Percentiles rank a stretch among this genome's conserved stretches.
These are phyloP conservation scores for Lactifluus echinatus DNA, from an alignment of 768 basidiomycete species.

Conservation along the genomic window DNA sequence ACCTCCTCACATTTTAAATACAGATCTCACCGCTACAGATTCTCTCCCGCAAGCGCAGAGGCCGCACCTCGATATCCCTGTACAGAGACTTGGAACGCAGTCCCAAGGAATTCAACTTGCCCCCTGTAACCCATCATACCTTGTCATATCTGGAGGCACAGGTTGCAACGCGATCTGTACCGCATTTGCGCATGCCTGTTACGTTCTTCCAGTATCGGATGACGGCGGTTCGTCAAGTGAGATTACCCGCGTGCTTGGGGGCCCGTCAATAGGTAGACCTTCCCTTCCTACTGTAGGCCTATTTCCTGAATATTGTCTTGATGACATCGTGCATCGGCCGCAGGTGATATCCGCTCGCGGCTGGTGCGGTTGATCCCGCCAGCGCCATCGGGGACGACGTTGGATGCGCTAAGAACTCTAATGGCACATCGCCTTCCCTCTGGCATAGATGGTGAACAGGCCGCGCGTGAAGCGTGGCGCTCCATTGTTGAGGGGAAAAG, in stretches of 20 bases:
- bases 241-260: constrained; percentile 85
- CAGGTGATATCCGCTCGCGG: constrained; percentile 84
- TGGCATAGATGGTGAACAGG: constrained; percentile 48
- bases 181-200: constrained; percentile 70
- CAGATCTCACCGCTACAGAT: background rate
- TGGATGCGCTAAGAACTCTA: constrained; percentile 66
- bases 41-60: background rate
- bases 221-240: constrained; percentile 94
- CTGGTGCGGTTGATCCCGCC: constrained; percentile 80
- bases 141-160: constrained; percentile 89
- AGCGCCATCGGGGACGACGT: constrained; percentile 46
- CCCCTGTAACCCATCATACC: constrained; percentile 35
- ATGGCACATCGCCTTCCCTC: constrained; percentile 74
- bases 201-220: constrained; percentile 89
- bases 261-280: constrained; percentile 66
- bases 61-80: constrained; percentile 52
- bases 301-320: background rate
- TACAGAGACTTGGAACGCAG: constrained; percentile 27
- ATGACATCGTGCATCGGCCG: background rate
- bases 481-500: constrained; percentile 86
- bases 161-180: constrained; percentile 88
- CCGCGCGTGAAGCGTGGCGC: constrained; percentile 85
- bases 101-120: constrained; percentile 5
- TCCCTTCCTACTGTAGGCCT: background rate
- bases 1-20: background rate